A percentile compares a stretch with the other conserved stretches of the same genome.
phyloP scores from a whole-genome alignment of 805 yeast species.

The Tetrapisispora arboricola region DNA sequence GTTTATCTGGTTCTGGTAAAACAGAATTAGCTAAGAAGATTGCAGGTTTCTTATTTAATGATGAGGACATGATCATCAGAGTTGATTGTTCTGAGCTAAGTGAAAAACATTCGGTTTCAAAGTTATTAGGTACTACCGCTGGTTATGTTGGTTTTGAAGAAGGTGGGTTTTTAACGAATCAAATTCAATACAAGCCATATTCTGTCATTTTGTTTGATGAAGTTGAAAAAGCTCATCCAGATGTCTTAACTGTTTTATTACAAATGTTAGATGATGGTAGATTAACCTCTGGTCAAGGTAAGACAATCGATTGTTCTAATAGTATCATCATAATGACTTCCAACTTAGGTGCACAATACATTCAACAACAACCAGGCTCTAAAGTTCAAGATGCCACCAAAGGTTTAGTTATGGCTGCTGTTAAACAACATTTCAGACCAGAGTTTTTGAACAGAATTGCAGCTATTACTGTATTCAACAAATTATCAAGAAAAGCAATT shows the following conservation, averaged over 20 bases:
- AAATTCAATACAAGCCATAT: constrained; percentile 82
- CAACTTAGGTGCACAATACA: constrained; percentile 88
- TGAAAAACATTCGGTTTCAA: constrained; percentile 93
- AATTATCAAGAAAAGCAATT: constrained; percentile 83
- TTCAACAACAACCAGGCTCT: constrained; percentile 54
- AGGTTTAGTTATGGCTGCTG: constrained; percentile 73
- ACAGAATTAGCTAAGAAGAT: constrained; percentile 95
- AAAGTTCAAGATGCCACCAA: constrained; percentile 60
- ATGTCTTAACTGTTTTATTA: constrained; percentile 81
- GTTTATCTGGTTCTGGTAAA: constrained; percentile 96
- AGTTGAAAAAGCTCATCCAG: constrained; percentile 98
- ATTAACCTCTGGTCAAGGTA: constrained; percentile 89
- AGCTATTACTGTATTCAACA: constrained; percentile 85
- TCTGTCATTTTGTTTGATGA: constrained; percentile 95
- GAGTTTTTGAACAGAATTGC: constrained; percentile 95
- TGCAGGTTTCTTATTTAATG: constrained; percentile 92
- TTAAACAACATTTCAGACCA: constrained; percentile 86
- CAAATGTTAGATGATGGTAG: constrained; percentile 96
- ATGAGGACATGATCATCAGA: constrained; percentile 93
- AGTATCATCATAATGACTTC: constrained; percentile 93
- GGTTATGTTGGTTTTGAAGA: constrained; percentile 96
- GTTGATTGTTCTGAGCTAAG: constrained; percentile 94
- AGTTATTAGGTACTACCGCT: constrained; percentile 93
- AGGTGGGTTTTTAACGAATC: constrained; percentile 94
- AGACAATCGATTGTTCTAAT: constrained; percentile 85